phyloP scores from a whole-genome alignment of 2,329 filamentous ascomycete species.

The Orbilia javanica region DNA sequence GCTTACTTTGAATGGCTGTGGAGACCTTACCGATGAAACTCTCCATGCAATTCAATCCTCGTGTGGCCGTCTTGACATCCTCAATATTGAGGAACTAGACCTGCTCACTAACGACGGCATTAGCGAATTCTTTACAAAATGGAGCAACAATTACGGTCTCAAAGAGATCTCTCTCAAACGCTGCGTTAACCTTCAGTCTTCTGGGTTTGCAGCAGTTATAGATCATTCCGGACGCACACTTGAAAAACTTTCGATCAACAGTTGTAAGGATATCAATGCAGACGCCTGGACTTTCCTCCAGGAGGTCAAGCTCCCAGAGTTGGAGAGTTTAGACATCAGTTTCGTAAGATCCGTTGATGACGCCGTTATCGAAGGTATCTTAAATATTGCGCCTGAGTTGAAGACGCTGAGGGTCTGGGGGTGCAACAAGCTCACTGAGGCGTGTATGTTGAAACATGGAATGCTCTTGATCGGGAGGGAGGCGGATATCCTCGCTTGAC shows the following conservation, averaged over 20 bases:
- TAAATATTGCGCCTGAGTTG: constrained; percentile 52
- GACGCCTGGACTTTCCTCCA: constrained; percentile 50
- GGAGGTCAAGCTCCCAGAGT: constrained; percentile 29
- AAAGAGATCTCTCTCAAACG: constrained; percentile 49
- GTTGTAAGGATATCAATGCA: constrained; percentile 53
- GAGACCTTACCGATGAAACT: constrained; percentile 53
- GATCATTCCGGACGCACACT: constrained; percentile 59
- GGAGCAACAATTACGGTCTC: constrained; percentile 60
- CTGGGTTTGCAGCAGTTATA: constrained; percentile 53
- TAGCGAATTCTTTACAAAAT: constrained; percentile 58
- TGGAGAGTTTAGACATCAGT: constrained; percentile 60
- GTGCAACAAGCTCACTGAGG: constrained; percentile 64
- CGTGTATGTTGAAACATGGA: constrained; percentile 23
- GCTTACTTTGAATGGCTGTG: constrained; percentile 59
- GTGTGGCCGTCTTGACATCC: constrained; percentile 59
- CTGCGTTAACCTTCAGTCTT: constrained; percentile 51
- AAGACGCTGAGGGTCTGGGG: constrained; percentile 60
- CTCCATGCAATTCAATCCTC: constrained; percentile 58
- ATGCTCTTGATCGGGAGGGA: constrained; percentile 56
- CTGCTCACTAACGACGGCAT: constrained; percentile 59
- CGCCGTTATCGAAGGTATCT: constrained; percentile 57
- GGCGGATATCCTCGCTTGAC: constrained; percentile 51
- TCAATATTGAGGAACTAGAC: constrained; percentile 59
- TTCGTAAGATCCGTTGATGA: constrained; percentile 61
- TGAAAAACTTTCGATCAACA: constrained; percentile 60